phyloP scores from a whole-genome alignment of 352 stramenopile genomes.

The Globisporangium viniferum region DNA sequence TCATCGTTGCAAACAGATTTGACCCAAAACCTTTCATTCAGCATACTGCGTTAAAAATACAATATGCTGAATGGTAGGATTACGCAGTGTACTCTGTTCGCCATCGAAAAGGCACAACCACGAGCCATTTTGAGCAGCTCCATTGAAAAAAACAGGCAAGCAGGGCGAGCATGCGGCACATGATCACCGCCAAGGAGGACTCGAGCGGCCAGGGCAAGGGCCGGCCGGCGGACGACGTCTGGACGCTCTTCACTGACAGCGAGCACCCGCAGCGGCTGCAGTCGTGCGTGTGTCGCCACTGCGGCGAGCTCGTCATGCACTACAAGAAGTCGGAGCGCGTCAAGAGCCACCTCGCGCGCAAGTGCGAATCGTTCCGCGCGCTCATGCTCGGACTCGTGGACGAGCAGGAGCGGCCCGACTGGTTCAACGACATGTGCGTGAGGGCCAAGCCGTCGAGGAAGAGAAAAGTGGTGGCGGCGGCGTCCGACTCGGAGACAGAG shows the following conservation, averaged over 20 bases:
- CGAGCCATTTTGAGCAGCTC: neutral
- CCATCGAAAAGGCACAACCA: neutral
- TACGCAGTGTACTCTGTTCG: neutral
- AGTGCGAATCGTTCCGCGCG: slow-evolving; percentile 45
- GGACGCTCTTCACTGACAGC: slow-evolving; percentile 49
- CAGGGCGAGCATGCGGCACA: neutral
- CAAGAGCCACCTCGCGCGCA: slow-evolving; percentile 48
- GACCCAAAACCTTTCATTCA: neutral
- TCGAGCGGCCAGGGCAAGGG: slow-evolving; percentile 16
- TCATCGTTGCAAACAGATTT: neutral
- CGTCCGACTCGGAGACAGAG: neutral
- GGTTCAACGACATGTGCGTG: slow-evolving; percentile 23
- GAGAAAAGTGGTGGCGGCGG: neutral
- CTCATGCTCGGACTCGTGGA: slow-evolving; percentile 28
- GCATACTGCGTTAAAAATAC: neutral
- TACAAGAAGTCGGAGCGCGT: slow-evolving; percentile 67
- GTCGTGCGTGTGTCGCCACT: slow-evolving; percentile 50
- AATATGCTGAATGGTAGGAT: neutral
- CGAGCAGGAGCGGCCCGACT: slow-evolving; percentile 35
- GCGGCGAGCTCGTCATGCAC: slow-evolving; percentile 34
- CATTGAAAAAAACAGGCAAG: neutral
- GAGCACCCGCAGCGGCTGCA: slow-evolving; percentile 44
- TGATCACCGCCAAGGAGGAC: neutral
- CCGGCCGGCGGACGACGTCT: slow-evolving; percentile 43
- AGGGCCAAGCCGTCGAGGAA: neutral